Evolutionary conservation across 352 stramenopile genomes (phyloP).

Genomic region (Pythium rishiriense): DNA sequence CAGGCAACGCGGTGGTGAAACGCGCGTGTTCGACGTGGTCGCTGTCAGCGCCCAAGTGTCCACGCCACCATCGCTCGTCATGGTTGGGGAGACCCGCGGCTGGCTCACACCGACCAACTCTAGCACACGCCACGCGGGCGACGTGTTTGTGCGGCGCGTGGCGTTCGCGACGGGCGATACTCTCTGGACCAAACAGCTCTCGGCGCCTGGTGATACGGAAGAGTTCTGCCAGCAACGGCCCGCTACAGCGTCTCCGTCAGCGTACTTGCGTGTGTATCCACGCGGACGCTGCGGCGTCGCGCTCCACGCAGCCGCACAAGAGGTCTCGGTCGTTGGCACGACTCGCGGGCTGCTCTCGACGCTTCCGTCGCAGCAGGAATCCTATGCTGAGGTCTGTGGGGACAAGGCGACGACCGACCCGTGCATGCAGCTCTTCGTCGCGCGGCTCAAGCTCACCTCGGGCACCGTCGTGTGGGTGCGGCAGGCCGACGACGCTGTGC

Average conservation of each 20-base stretch:
- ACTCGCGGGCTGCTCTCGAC: conserved; percentile 30
- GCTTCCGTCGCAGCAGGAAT: conserved; percentile 8
- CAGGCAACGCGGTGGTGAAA: neutral
- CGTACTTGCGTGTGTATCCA: conserved; percentile 11
- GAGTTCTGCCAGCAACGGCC: conserved; percentile 16
- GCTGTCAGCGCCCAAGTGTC: neutral
- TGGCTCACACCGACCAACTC: conserved; percentile 2
- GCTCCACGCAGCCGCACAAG: neutral
- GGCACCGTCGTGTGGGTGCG: conserved; percentile 21
- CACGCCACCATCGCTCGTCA: conserved; percentile 4
- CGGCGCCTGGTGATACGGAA: neutral
- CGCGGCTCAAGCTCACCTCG: conserved; percentile 5
- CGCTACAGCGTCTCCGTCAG: neutral
- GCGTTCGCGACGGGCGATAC: conserved; percentile 13
- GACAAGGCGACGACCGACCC: neutral
- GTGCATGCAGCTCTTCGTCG: conserved; percentile 27
- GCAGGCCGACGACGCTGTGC: conserved; percentile 15
- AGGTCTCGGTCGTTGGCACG: conserved; percentile 26
- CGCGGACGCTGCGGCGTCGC: conserved; percentile 16
- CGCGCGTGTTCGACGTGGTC: conserved; percentile 30
- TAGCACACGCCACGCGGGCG: conserved; percentile 14
- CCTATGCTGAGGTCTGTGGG: conserved; percentile 25
- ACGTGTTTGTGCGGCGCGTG: conserved; percentile 32
- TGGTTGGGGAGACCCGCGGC: conserved; percentile 33
- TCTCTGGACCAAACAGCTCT: conserved; percentile 30